Base-by-base conservation (phyloP, 768 basidiomycete genomes). In the Amanita rimosa region DNA sequence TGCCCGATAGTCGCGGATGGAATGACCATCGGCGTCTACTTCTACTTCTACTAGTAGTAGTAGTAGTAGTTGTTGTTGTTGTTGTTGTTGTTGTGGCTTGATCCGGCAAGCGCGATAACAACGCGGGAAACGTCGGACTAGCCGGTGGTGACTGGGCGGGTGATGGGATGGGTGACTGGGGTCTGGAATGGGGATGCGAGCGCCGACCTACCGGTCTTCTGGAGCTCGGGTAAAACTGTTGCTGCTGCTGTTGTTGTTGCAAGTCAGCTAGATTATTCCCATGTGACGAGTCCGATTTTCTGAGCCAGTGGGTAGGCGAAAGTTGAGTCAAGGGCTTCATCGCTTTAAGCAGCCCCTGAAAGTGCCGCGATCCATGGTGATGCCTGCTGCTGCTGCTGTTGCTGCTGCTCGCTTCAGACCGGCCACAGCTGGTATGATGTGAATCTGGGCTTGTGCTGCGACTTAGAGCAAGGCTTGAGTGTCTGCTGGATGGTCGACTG, bases 281-380 rank as follows among this genome's bases (percentile, higher is more conserved):
- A 43, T 39, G 22, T n/a, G n/a, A n/a, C 19, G 42, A 43, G 37
- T 35, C 38, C 48, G 61, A 63, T 16, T 59, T 55, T 29, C 58
- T 54, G 42, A 53, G 56, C 45, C 22, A 38, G 47, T 34, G 54
- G 14, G 46, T 36, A 8, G 41, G 48, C 0, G 71, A 56, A 48
- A 82, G 69, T 10, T 72, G 64, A 13, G 72, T 72, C 50, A 79
- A 72, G 0, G 79, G 78, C 52, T 80, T 84, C 79, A 85, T 78
- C 16, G 74, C 70, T 37, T 70, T 71, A 55, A 78, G 75, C 42
- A 84, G 55, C 22, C 68, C 69, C 44, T 76, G 73, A 42, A 74
- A 53, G 53, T 71, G 71, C 36, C 79, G 72, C 8, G 24, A 52
- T 71, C 73, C 41, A 9, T 43, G 26, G 16, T 75, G 65, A 10